phyloP scores from a whole-genome alignment of 2,329 filamentous ascomycete species.

The Cercospora nicotianae region DNA sequence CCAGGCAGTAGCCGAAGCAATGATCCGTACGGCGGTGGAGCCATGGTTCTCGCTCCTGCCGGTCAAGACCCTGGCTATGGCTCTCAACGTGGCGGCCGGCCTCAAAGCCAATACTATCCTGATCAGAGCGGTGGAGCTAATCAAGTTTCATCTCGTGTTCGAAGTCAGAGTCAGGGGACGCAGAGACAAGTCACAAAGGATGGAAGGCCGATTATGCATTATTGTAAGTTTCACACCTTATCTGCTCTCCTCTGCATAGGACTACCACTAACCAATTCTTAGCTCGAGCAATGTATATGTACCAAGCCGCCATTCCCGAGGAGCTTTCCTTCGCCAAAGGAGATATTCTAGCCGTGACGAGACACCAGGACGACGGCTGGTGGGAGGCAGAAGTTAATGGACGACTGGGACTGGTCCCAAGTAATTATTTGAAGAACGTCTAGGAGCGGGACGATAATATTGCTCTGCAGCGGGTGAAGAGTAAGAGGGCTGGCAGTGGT shows the following conservation, averaged over 20 bases:
- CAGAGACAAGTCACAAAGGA: slow-evolving; percentile 82
- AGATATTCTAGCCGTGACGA: slow-evolving; percentile 82
- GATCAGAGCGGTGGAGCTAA: slow-evolving; percentile 34
- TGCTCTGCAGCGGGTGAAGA: neutral
- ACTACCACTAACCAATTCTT: neutral
- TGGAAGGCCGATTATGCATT: slow-evolving; percentile 85
- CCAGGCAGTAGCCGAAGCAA: slow-evolving; percentile 47
- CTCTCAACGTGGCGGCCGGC: slow-evolving; percentile 44
- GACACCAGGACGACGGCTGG: slow-evolving; percentile 97
- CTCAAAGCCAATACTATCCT: slow-evolving; percentile 49
- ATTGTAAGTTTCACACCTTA: slow-evolving; percentile 67
- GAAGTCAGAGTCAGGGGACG: slow-evolving; percentile 86
- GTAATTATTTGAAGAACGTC: slow-evolving; percentile 65
- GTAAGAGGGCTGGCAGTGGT: neutral
- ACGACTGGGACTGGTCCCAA: slow-evolving; percentile 62
- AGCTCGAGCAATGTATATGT: slow-evolving; percentile 90
- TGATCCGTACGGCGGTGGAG: slow-evolving; percentile 35
- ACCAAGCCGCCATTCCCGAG: slow-evolving; percentile 90
- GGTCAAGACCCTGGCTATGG: slow-evolving; percentile 43
- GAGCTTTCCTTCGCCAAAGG: slow-evolving; percentile 91
- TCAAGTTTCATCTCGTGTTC: slow-evolving; percentile 47
- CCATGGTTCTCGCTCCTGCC: slow-evolving; percentile 50
- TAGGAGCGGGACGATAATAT: slow-evolving; percentile 28
- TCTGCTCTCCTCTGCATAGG: neutral
- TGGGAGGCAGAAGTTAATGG: slow-evolving; percentile 95